Evolutionary conservation across 768 basidiomycete species (phyloP), one percentile per base, ranked within the genome.

Genomic region (Rhizopogon vinicolor): DNA sequence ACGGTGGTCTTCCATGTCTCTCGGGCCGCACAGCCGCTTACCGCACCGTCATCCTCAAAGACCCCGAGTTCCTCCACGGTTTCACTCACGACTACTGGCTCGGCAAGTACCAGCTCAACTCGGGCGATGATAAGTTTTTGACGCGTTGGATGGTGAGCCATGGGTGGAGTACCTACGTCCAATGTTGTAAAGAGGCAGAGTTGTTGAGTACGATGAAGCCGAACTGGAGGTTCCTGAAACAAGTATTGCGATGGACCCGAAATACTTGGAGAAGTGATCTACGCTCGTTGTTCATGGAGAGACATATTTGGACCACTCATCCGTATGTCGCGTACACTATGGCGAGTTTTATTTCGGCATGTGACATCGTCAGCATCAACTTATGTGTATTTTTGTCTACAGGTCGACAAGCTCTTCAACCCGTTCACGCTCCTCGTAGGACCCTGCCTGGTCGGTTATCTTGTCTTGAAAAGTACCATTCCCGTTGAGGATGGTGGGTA

Each of bases 121-220:
- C 90, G 3, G 92, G 93, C 22, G 93, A 94, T 72, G 91, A 93
- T 77, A 93, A 96, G 72, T 96, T 93, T 74, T 74, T 96, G 66
- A 98, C 94, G 16, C 77, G 93, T 44, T 96, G 94, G 93, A 93
- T 95, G 91, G 93, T 96, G 57, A 86, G 84, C 65, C 93, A 95
- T 64, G 92, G 93, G 14, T 96, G 94, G 93, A 87, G 79, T 68
- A 95, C 92, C n/a, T 94, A 92, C 68, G 90, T 95, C 33, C 91
- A 93, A 67, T 83, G 82, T 67, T 93, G 89, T 75, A 83, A 81
- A 67, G 89, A 91, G 72, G 87, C 85, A 13, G 93, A 95, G 72
- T 75, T 95, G 13, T 74, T 93, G 57, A 89, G 86, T 67, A 95
- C 93, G 51, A 98, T 95, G 93, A 96, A 96, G 72, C 92, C 92